phyloP scores from a whole-genome alignment of 495 filamentous ascomycete species.

The Penicillium mononematosum region DNA sequence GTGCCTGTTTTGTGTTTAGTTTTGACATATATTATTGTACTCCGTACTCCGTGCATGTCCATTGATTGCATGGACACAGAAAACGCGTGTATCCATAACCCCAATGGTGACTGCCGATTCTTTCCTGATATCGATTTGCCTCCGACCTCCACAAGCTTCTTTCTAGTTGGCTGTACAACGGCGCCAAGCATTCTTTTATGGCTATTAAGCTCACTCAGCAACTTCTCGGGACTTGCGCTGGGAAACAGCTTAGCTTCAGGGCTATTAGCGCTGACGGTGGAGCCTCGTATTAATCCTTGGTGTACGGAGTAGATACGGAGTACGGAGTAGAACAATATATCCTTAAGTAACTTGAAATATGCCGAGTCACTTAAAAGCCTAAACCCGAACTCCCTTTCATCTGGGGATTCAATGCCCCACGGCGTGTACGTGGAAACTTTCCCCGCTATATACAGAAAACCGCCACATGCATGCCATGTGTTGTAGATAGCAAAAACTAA shows the following conservation, averaged over 20 bases:
- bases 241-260: constrained; percentile 8
- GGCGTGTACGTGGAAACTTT: neutral
- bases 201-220: neutral
- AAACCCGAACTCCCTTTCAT: neutral
- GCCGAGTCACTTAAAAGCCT: too few relatives aligned
- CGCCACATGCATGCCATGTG: neutral
- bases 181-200: neutral
- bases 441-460: neutral
- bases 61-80: neutral
- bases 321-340: neutral
- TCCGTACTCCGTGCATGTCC: neutral
- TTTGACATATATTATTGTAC: neutral
- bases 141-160: neutral
- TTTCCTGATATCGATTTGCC: constrained; percentile 9
- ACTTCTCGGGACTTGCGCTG: neutral
- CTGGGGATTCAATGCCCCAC: neutral
- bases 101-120: neutral
- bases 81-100: neutral
- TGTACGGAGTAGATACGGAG: too few relatives aligned
- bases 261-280: constrained; percentile 15
- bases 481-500: neutral
- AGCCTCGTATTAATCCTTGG: constrained; percentile 12
- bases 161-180: constrained; percentile 1
- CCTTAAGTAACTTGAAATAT: neutral
- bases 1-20: neutral